Conservation (phyloP, 306 rosid genomes). For the Vigna mungo region DNA sequence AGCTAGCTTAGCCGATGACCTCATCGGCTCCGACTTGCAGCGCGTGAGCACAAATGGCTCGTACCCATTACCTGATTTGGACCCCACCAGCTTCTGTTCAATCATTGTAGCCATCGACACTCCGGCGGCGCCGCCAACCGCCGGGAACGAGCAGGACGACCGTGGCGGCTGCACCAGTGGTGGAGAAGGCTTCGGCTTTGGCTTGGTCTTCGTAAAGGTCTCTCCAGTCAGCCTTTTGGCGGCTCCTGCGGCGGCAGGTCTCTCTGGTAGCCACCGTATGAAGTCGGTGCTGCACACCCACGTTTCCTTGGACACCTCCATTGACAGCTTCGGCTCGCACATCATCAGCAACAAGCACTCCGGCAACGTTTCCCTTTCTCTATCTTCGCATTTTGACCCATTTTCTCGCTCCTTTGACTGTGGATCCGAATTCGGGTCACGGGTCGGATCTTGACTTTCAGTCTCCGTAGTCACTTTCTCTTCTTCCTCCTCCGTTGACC, state of each 20-base stretch:
- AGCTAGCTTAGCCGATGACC: conserved; percentile 67
- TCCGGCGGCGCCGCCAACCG: conserved; percentile 39
- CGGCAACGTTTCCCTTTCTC: conserved; percentile 57
- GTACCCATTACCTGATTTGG: conserved; percentile 56
- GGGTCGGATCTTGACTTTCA: conserved; percentile 44
- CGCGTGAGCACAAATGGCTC: conserved; percentile 91
- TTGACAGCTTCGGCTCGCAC: conserved; percentile 96
- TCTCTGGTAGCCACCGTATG: conserved; percentile 77
- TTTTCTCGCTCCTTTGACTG: conserved; percentile 37
- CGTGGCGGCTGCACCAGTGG: conserved; percentile 71
- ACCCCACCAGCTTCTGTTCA: conserved; percentile 78
- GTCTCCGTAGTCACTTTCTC: conserved; percentile 36
- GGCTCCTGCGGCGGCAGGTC: conserved; percentile 42
- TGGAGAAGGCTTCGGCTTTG: conserved; percentile 35
- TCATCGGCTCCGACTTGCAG: conserved; percentile 97
- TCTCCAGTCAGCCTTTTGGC: conserved; percentile 52
- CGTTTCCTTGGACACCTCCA: conserved; percentile 96
- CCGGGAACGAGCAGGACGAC: conserved; percentile 79
- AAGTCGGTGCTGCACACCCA: conserved; percentile 95
- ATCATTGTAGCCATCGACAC: conserved; percentile 74
- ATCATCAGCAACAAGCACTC: conserved; percentile 93
- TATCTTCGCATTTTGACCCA: conserved; percentile 47
- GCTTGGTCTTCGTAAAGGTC: background rate
- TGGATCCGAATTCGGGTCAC: background rate
- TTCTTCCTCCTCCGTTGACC: conserved; percentile 43